These are phyloP conservation scores for Bimuria novae-zelandiae DNA, from an alignment of 2,329 filamentous ascomycete genomes.

Conservation along the genomic window DNA sequence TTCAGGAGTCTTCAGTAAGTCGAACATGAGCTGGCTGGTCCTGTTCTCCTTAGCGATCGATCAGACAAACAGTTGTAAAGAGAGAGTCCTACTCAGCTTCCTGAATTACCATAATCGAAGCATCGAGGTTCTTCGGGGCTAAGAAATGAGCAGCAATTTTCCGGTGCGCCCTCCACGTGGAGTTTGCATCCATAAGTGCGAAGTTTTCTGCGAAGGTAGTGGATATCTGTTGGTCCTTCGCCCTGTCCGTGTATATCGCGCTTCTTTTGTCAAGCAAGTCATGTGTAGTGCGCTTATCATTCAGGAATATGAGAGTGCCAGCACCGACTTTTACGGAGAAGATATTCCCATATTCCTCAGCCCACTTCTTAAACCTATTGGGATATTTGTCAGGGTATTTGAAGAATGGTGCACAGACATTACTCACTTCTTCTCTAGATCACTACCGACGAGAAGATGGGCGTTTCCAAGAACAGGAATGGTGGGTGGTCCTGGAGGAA, in stretches of 20 bases:
- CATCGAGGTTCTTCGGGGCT: constrained; percentile 26
- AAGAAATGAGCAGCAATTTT: constrained; percentile 28
- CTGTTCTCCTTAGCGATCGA: constrained; percentile 47
- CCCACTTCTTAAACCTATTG: constrained; percentile 24
- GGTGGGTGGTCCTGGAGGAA: constrained; percentile 33
- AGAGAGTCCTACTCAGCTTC: constrained; percentile 12
- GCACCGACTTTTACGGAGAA: constrained; percentile 26
- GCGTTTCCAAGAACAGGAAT: constrained; percentile 34
- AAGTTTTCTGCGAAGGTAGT: constrained; percentile 24
- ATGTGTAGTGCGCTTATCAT: constrained; percentile 20
- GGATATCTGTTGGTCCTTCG: constrained; percentile 16
- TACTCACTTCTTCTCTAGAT: constrained; percentile 23
- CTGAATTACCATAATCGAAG: constrained; percentile 10
- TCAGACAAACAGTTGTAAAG: constrained; percentile 52
- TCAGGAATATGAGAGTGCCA: constrained; percentile 23
- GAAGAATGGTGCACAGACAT: not conserved
- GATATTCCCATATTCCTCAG: constrained; percentile 22
- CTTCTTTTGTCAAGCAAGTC: constrained; percentile 27
- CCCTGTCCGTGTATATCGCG: constrained; percentile 22
- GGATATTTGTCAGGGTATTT: not conserved
- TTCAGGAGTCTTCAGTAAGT: constrained; percentile 50
- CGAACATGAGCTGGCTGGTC: constrained; percentile 41
- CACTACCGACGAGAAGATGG: constrained; percentile 21
- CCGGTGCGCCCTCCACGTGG: constrained; percentile 24
- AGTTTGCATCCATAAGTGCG: constrained; percentile 22